Conservation (phyloP, 78 protist species). For the Cavenderia fasciculata region DNA sequence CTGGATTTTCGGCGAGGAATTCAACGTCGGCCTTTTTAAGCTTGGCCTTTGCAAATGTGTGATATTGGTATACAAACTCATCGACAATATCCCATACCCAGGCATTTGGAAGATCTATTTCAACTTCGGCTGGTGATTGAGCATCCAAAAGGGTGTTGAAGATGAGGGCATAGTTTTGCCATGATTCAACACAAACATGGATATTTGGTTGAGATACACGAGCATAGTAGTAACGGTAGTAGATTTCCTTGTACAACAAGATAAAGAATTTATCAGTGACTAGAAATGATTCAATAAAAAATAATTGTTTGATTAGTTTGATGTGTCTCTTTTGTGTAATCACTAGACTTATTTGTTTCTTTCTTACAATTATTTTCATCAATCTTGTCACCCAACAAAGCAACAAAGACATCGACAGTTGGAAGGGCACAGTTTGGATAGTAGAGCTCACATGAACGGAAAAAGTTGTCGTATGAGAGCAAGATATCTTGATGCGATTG, state of each 20-base stretch:
- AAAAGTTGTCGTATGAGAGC: slow-evolving; percentile 46
- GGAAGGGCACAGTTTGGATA: slow-evolving; percentile 69
- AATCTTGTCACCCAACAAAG: slow-evolving; percentile 48
- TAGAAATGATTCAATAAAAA: neutral
- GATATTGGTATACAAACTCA: slow-evolving; percentile 96
- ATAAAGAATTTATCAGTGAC: slow-evolving; percentile 79
- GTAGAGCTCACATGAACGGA: slow-evolving; percentile 64
- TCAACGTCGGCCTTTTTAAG: slow-evolving; percentile 78
- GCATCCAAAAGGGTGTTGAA: slow-evolving; percentile 82
- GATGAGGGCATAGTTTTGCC: slow-evolving; percentile 88
- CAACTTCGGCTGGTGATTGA: slow-evolving; percentile 62
- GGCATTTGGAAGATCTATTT: slow-evolving; percentile 86
- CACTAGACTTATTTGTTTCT: neutral
- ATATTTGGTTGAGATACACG: slow-evolving; percentile 76
- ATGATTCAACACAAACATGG: slow-evolving; percentile 81
- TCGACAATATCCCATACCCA: slow-evolving; percentile 97
- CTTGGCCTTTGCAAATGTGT: slow-evolving; percentile 83
- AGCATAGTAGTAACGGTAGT: slow-evolving; percentile 93
- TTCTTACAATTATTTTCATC: slow-evolving; percentile 46
- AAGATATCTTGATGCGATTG: slow-evolving; percentile 71
- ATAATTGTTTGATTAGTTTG: neutral
- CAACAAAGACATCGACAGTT: slow-evolving; percentile 38
- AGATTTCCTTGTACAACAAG: slow-evolving; percentile 91
- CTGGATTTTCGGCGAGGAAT: slow-evolving; percentile 45
- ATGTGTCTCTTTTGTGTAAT: neutral